Conservation (phyloP, 2,329 filamentous ascomycete species). For the Bisporella sp. region DNA sequence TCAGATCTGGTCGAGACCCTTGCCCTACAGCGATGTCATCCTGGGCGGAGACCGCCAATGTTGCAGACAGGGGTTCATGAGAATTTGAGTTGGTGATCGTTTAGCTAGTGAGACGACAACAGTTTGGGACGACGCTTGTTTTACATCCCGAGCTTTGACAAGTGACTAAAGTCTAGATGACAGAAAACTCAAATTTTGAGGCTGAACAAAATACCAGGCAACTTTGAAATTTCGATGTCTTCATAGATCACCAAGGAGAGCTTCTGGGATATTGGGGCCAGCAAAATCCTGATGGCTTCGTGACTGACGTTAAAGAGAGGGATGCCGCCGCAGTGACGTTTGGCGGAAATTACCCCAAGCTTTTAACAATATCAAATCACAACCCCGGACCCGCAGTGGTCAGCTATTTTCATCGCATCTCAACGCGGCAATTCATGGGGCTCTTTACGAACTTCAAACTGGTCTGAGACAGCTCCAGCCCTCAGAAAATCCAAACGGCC, state of each 20-base stretch:
- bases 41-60: not conserved
- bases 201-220: not conserved
- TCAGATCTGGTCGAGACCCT: not conserved
- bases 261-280: not conserved
- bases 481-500: not conserved
- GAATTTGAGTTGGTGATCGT: not conserved
- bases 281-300: not conserved
- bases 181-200: too few relatives aligned
- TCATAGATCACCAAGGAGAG: not conserved
- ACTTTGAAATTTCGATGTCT: not conserved
- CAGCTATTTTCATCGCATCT: not conserved
- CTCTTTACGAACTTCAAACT: not conserved
- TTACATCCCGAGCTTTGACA: not conserved
- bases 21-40: not conserved
- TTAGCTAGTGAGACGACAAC: constrained; percentile 3
- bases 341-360: too few relatives aligned
- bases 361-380: not conserved
- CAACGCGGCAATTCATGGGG: not conserved
- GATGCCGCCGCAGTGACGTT: too few relatives aligned
- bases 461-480: not conserved
- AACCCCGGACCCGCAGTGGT: not conserved
- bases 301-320: not conserved
- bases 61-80: not conserved
- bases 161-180: not conserved
- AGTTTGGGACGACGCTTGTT: not conserved